Evolutionary conservation across 176 grass and related monocot genomes (phyloP).

Genomic region (Eragrostis nindensis): DNA sequence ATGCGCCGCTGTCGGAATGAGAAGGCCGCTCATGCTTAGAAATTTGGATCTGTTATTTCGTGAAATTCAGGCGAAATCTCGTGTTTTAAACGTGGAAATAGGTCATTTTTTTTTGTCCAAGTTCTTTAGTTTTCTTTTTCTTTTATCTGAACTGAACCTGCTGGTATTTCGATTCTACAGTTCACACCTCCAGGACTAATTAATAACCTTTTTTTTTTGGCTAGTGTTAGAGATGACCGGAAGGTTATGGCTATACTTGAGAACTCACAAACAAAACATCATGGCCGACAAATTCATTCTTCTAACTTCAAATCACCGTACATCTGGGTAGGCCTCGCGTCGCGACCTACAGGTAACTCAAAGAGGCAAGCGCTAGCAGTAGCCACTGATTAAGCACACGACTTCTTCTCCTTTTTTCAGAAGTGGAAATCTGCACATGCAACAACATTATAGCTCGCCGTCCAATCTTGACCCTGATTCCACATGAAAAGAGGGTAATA

Average conservation of each 20-base stretch:
- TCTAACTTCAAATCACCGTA: conserved; percentile 13
- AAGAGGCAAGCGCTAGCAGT: conserved; percentile 19
- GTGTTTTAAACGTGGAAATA: background rate
- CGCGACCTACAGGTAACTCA: conserved; percentile 7
- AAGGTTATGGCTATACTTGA: background rate
- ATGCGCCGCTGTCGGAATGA: conserved; percentile 20
- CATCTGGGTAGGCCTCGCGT: conserved; percentile 31
- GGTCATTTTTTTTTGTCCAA: background rate
- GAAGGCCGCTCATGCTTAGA: background rate
- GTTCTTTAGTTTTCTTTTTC: too few relatives aligned
- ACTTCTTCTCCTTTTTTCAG: background rate
- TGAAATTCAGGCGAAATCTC: background rate
- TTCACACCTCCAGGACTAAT: too few relatives aligned
- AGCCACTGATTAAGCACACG: conserved; percentile 33
- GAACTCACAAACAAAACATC: background rate
- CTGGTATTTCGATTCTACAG: background rate
- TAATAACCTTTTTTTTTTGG: too few relatives aligned
- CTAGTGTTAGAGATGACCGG: background rate
- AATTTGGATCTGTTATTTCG: background rate
- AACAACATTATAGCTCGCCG: conserved; percentile 42
- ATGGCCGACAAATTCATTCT: conserved; percentile 42
- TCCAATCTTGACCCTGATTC: conserved; percentile 46
- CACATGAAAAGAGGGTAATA: conserved; percentile 12
- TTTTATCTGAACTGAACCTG: too few relatives aligned
- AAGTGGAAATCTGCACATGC: conserved; percentile 50